Base-by-base conservation (phyloP, 1,284 basidiomycete species). In the Sphaerobolus stellatus region DNA sequence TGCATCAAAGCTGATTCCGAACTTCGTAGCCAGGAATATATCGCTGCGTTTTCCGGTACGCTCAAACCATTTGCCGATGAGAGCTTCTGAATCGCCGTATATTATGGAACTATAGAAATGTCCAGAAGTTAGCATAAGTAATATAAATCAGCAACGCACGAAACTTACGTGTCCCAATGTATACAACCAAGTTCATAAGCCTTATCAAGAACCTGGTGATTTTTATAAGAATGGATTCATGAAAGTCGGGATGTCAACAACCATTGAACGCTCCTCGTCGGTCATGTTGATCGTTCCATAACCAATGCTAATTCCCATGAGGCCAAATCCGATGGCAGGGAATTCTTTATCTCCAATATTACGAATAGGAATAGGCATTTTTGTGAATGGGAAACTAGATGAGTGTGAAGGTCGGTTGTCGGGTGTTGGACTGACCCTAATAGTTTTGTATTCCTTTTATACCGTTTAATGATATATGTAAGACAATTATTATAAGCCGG, bases 1-100 rank as follows among this genome's bases (percentile, higher is more conserved):
- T n/a, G n/a, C n/a, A 3, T 47, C 59, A 3, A 54, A 50, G 14
- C 52, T 61, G 48, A 74, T 57, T 0, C 78, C 80, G 58, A 81
- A 82, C 63, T 85, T 85, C 27, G 75, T 78, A 2, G 75, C 73
- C 1, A 79, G 64, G 67, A 78, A 78, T 50, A 78, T 75, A 45
- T 75, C 68, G 50, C 58, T 57, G 31, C 74, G 65, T 59, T 74
- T 75, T 11, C 70, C 73, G 0, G 71, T 72, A 16, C 63, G 64
- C 55, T 70, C 69, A 60, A 75, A 73, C 76, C 76, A 79, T 65
- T 72, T 73, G 13, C 76, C 76, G 11, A 78, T 62, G 9, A 79
- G 58, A 2, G 74, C 72, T 61, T 79, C 78, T 20, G 66, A 73
- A 57, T 78, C 72, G 3, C 67, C 69, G 58, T 79, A 80, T 4